Base-by-base conservation (phyloP, 2,329 filamentous ascomycete genomes). In the Neocucurbitaria cava region DNA sequence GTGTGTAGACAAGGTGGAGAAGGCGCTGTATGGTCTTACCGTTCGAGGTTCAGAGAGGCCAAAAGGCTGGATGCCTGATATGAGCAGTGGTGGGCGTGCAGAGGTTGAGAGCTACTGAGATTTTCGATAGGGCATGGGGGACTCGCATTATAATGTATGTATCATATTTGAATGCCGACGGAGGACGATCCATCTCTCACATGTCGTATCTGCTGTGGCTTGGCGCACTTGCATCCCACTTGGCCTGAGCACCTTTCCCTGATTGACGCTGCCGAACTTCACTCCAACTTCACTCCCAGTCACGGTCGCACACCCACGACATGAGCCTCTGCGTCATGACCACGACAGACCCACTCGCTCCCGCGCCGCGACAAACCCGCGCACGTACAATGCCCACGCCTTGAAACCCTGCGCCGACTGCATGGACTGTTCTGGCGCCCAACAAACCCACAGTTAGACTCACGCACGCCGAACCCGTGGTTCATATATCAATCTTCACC, bases 1-100 rank as follows among this genome's bases (percentile, higher is more conserved):
- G 70, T 96, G 92, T 74, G 92, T 99, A 23, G 88, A 89, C 70
- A 99, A 99, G 82, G 95, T 99, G 10, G 95, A 99, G 82, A 88
- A 86, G 62, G 85, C 94, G 21, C 87, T 92, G 26, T 99, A 98
- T 75, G 92, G 92, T 3, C 85, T 97, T 63, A 87, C 89, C 26
- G 90, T 99, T 20, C 83, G 95, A 47, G 94, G 94, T 0, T 90
- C 89, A 47, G 95, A 99, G 80, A 81, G 92, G 58, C 94, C 94
- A 0, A 91, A 89, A 71, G 94, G 94, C 0, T 98, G 94, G 94
- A 85, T 95, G 71, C 94, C 93, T 3, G 93, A 96, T 71, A 76
- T 91, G 71, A 77, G 78, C 21, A 78, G 69, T 20, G 76, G 76
- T 18, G 72, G 72, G 46, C 73, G 74, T 51, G 69, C 70, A 24